Evolutionary conservation across 345 rosid species (phyloP).

Genomic region (Firmiana major): DNA sequence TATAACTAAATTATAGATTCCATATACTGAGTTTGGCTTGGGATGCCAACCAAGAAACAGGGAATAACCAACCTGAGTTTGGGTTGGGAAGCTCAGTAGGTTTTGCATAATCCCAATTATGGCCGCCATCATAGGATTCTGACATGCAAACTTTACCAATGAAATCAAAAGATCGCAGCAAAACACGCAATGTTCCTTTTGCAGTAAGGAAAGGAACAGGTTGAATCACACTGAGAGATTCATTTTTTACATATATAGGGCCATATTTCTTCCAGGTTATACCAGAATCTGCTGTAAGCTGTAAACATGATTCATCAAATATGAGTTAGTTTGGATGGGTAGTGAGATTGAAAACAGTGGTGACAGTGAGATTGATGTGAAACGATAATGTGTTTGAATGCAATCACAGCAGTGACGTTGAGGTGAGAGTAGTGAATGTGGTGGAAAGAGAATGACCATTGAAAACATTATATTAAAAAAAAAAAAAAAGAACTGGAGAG

Average conservation of each 20-base stretch:
- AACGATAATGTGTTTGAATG: too few species aligned
- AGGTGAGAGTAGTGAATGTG: too few species aligned
- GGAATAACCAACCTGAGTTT: slow-evolving; percentile 62
- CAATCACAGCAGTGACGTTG: too few species aligned
- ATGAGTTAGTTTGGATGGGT: too few species aligned
- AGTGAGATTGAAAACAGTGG: too few species aligned
- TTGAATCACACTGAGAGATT: slow-evolving; percentile 83
- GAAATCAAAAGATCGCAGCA: slow-evolving; percentile 60
- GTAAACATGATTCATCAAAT: slow-evolving; percentile 21
- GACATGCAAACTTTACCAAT: slow-evolving; percentile 70
- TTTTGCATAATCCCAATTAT: slow-evolving; percentile 65
- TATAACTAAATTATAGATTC: background rate
- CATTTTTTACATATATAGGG: slow-evolving; percentile 63
- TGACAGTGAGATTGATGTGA: too few species aligned
- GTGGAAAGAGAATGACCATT: too few species aligned
- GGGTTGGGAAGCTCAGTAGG: slow-evolving; percentile 81
- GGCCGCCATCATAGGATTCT: slow-evolving; percentile 69
- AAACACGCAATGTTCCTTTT: slow-evolving; percentile 54
- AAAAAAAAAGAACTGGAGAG: too few species aligned
- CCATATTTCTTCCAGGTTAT: slow-evolving; percentile 81
- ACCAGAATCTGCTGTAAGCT: slow-evolving; percentile 75
- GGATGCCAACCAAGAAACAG: background rate
- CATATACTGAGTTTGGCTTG: background rate
- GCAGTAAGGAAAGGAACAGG: slow-evolving; percentile 77
- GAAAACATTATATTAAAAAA: too few species aligned